phyloP scores from a whole-genome alignment of 371 early-diverging fungal species.

The Rhizopus stolonifer region DNA sequence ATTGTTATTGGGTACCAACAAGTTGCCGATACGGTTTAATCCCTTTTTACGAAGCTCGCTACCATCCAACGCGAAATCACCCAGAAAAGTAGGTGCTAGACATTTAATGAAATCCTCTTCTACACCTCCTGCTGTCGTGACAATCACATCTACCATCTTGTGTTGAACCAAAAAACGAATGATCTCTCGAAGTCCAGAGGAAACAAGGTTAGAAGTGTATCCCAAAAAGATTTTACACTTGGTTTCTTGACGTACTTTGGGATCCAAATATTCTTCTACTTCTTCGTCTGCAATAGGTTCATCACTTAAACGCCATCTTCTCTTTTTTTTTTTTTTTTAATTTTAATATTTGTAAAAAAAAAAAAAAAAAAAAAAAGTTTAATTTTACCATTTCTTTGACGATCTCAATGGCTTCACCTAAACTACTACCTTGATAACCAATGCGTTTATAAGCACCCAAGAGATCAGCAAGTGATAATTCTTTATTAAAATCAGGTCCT shows the following conservation, averaged over 20 bases:
- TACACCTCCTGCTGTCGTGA: conserved; percentile 97
- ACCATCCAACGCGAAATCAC: conserved; percentile 84
- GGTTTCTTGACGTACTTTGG: conserved; percentile 58
- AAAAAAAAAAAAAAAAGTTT: background rate
- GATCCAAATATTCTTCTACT: conserved; percentile 66
- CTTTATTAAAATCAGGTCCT: conserved; percentile 90
- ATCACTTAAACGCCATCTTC: conserved; percentile 84
- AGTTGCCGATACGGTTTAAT: conserved; percentile 97
- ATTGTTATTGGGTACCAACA: conserved; percentile 99
- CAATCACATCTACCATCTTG: conserved; percentile 90
- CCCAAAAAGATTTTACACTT: conserved; percentile 97
- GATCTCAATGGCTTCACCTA: conserved; percentile 87
- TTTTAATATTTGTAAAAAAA: background rate
- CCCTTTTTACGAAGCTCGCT: conserved; percentile 87
- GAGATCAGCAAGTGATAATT: conserved; percentile 61
- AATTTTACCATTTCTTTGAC: conserved; percentile 83
- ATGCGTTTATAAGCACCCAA: conserved; percentile 72
- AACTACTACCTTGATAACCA: conserved; percentile 92
- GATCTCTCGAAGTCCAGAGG: conserved; percentile 95
- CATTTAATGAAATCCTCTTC: conserved; percentile 99
- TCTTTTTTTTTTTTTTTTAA: conserved; percentile 34
- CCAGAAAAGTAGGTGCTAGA: conserved; percentile 89
- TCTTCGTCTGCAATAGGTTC: conserved; percentile 74
- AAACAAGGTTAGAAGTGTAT: conserved; percentile 98
- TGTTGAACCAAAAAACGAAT: conserved; percentile 93